These are phyloP conservation scores for Jatropha curcas DNA, from an alignment of 345 rosid genomes.

Conservation along the genomic window DNA sequence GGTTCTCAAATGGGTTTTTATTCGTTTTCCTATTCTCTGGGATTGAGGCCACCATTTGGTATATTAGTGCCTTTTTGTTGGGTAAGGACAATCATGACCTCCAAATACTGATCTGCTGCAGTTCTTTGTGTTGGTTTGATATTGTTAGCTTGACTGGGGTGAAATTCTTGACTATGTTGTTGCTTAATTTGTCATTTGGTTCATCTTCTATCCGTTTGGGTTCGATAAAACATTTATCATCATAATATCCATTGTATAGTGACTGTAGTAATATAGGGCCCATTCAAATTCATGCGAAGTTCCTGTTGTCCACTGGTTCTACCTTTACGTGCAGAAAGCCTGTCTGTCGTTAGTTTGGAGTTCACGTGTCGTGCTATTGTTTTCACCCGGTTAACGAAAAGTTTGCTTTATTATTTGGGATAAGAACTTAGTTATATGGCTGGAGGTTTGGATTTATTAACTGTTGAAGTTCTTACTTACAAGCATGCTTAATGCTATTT, in stretches of 20 bases:
- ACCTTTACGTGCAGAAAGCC: neutral
- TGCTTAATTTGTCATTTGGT: neutral
- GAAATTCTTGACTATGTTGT: neutral
- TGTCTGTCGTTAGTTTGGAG: neutral
- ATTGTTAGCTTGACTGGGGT: neutral
- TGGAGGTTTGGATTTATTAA: neutral
- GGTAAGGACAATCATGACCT: neutral
- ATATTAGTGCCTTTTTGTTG: neutral
- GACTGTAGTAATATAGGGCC: neutral
- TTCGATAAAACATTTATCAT: neutral
- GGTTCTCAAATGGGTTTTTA: neutral
- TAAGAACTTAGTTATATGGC: neutral
- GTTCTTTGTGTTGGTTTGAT: neutral
- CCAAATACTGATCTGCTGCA: neutral
- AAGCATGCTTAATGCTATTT: slow-evolving; percentile 2
- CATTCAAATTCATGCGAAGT: neutral
- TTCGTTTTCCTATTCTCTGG: neutral
- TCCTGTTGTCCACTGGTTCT: neutral
- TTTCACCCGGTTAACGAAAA: neutral
- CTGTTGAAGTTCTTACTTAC: neutral
- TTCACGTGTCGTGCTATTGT: too few relatives aligned
- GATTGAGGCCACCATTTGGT: neutral
- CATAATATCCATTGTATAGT: neutral
- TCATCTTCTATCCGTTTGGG: neutral
- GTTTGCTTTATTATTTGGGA: neutral